A percentile compares a stretch with the other conserved stretches of the same genome.
phyloP scores from a whole-genome alignment of 129 eudicot genomes.

The Saposhnikovia divaricata region DNA sequence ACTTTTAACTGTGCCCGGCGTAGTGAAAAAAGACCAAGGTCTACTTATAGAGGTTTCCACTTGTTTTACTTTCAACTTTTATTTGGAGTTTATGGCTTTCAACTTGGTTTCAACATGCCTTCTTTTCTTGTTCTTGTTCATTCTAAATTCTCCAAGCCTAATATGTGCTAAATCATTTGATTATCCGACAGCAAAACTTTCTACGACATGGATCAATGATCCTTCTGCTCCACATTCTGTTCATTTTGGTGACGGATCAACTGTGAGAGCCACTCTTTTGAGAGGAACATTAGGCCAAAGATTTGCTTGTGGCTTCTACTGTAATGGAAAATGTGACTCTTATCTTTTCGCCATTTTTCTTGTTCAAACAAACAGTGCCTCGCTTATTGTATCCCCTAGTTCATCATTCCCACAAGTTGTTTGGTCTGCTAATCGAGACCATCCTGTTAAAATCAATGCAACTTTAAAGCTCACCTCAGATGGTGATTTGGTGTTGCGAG shows the following conservation, averaged over 20 bases:
- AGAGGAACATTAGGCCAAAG: conserved; percentile 39
- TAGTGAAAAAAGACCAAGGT: neutral
- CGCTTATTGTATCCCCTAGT: conserved; percentile 15
- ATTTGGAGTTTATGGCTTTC: neutral
- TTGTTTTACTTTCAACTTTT: neutral
- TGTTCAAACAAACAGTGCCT: conserved; percentile 37
- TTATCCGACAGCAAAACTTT: conserved; percentile 47
- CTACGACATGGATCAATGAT: conserved; percentile 35
- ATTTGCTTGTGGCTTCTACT: conserved; percentile 44
- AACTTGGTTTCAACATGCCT: neutral
- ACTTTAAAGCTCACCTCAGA: too few relatives aligned
- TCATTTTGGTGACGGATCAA: conserved; percentile 26
- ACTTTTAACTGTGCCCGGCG: neutral
- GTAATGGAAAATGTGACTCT: conserved; percentile 34
- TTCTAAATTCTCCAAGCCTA: conserved; percentile 9
- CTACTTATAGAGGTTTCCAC: neutral
- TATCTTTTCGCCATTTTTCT: conserved; percentile 41
- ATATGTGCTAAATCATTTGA: conserved; percentile 23
- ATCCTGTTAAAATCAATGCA: conserved; percentile 8
- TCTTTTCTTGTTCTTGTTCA: neutral
- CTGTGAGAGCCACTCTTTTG: conserved; percentile 36
- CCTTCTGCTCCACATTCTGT: conserved; percentile 24
- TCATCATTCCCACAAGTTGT: conserved; percentile 36
- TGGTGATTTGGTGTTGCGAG: too few relatives aligned
- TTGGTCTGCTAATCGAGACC: conserved; percentile 20